These are phyloP conservation scores for Hypoxylon perforatum DNA, from an alignment of 495 filamentous ascomycete species.

Conservation along the genomic window DNA sequence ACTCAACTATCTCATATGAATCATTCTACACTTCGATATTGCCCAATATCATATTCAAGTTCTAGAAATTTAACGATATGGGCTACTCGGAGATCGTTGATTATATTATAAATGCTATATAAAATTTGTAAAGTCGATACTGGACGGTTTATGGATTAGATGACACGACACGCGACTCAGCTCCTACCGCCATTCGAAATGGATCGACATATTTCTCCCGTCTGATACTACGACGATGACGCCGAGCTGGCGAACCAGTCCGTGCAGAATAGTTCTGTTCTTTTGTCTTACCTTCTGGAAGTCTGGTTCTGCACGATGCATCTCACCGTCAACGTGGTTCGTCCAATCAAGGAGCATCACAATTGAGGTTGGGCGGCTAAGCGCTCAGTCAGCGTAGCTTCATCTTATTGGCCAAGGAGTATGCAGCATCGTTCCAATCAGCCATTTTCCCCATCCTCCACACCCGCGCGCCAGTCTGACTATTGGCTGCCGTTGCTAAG, in stretches of 20 bases:
- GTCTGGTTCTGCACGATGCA: constrained; percentile 28
- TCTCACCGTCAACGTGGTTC: constrained; percentile 32
- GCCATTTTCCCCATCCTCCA: constrained; percentile 25
- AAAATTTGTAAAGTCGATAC: too few relatives aligned
- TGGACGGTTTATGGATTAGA: constrained; percentile 5
- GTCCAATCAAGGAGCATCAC: constrained; percentile 44
- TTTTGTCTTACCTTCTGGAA: constrained; percentile 29
- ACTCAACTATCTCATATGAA: too few relatives aligned
- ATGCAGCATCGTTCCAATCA: constrained; percentile 39
- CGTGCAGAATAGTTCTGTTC: neutral
- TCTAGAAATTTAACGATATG: too few relatives aligned
- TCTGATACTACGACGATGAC: neutral
- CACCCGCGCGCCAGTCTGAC: constrained; percentile 35
- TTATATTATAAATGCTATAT: constrained; percentile 1
- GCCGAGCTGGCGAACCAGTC: too few relatives aligned
- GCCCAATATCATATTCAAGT: too few relatives aligned
- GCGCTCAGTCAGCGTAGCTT: constrained; percentile 43
- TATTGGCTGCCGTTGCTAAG: constrained; percentile 37
- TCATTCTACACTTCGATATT: too few relatives aligned
- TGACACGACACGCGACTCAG: neutral
- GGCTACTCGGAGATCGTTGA: constrained; percentile 1
- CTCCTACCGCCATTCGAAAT: neutral
- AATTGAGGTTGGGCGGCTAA: constrained; percentile 40
- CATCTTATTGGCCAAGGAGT: constrained; percentile 34
- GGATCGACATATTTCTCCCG: constrained; percentile 1